phyloP scores from a whole-genome alignment of 2,329 filamentous ascomycete species.

The Pyricularia grisea region DNA sequence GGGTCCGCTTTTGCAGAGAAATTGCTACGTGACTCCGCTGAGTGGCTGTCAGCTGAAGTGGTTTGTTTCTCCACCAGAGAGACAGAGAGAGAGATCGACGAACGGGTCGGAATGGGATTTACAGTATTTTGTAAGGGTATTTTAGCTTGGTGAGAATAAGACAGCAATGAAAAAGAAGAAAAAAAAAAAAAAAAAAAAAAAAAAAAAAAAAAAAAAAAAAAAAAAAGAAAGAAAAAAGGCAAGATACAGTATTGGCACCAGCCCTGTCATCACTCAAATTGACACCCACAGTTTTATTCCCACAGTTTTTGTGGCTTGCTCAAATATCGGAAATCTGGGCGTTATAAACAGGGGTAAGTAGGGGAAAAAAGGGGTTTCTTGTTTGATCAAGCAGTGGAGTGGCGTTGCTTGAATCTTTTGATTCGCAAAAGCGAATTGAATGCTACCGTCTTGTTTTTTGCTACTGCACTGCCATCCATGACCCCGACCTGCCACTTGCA shows the following conservation, averaged over 20 bases:
- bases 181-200: too few species aligned
- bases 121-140: too few species aligned
- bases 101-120: neutral
- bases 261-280: neutral
- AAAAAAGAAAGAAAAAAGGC: too few species aligned
- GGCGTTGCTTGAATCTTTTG: neutral
- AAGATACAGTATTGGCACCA: neutral
- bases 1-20: neutral
- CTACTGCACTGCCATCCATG: neutral
- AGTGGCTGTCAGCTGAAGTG: neutral
- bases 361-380: neutral
- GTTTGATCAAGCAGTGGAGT: neutral
- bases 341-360: neutral
- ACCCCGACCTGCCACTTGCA: neutral
- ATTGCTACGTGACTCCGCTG: neutral
- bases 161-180: too few species aligned
- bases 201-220: too few species aligned
- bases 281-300: neutral
- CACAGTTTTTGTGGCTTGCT: neutral
- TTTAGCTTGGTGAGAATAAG: too few species aligned
- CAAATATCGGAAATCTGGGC: neutral
- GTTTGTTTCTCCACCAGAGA: neutral
- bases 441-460: neutral
- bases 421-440: neutral
- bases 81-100: too few species aligned